Conservation (phyloP, 257 asterid genomes). For the Ehretia macrophylla region DNA sequence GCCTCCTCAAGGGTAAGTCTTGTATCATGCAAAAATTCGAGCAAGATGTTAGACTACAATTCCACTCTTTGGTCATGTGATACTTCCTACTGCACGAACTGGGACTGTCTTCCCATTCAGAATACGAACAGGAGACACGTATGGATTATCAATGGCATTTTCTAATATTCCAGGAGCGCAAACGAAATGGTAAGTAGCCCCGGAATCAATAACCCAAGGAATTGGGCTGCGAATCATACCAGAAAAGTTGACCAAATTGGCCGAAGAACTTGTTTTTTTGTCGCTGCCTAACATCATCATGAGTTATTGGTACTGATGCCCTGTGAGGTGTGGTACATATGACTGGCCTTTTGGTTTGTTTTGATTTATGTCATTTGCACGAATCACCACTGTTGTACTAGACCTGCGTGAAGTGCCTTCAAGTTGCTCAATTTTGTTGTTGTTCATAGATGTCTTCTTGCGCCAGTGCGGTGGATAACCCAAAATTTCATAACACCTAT, state of each 20-base stretch:
- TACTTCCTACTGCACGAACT: background rate
- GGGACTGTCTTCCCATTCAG: background rate
- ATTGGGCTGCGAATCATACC: background rate
- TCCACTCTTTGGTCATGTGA: background rate
- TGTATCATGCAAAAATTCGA: background rate
- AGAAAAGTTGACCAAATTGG: background rate
- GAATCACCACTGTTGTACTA: no score
- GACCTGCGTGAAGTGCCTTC: no score
- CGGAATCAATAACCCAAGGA: background rate
- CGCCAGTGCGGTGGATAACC: no score
- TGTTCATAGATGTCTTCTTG: no score
- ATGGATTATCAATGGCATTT: background rate
- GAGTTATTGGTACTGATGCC: no score
- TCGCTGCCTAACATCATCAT: no score
- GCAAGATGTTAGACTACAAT: background rate
- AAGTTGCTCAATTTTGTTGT: no score
- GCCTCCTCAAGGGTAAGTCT: background rate
- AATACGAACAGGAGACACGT: background rate
- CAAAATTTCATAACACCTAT: no score
- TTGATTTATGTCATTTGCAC: no score
- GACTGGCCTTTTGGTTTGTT: no score
- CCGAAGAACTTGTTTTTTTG: background rate
- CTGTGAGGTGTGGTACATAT: no score
- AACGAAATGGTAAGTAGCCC: background rate
- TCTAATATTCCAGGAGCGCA: no score